phyloP scores from a whole-genome alignment of 2,329 filamentous ascomycete genomes.

The Penicillium sp. region DNA sequence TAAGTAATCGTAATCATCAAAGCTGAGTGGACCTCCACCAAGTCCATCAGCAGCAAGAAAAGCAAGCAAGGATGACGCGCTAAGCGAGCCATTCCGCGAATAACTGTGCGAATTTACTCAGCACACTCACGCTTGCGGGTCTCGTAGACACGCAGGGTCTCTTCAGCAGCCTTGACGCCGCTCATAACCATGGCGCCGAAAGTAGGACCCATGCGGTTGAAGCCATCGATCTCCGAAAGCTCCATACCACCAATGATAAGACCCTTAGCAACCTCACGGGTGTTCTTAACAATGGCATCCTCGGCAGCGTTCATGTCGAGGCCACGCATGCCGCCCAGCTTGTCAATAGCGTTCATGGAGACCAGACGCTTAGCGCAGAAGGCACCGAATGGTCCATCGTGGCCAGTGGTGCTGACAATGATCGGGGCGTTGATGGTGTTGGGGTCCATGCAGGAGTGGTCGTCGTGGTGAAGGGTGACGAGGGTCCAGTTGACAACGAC shows the following conservation, averaged over 20 bases:
- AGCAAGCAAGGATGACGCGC: background rate
- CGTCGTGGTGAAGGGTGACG: conserved; percentile 81
- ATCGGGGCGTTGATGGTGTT: conserved; percentile 94
- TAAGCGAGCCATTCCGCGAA: background rate
- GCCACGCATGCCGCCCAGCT: conserved; percentile 87
- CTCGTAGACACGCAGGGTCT: conserved; percentile 75
- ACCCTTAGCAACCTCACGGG: conserved; percentile 81
- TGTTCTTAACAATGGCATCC: conserved; percentile 90
- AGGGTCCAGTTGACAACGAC: conserved; percentile 97
- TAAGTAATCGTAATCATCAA: conserved; percentile 12
- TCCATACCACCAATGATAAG: conserved; percentile 96
- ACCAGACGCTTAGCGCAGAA: conserved; percentile 90
- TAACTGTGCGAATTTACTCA: conserved; percentile 41
- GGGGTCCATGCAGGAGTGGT: conserved; percentile 94
- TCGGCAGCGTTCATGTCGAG: conserved; percentile 90
- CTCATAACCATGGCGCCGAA: conserved; percentile 87
- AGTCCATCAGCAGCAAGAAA: background rate
- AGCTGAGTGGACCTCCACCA: conserved; percentile 2
- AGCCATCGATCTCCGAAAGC: conserved; percentile 83
- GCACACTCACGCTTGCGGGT: conserved; percentile 73
- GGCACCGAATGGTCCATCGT: conserved; percentile 87
- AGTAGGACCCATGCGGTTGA: conserved; percentile 86
- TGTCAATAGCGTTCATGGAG: conserved; percentile 78
- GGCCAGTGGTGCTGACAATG: conserved; percentile 84
- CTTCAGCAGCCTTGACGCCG: conserved; percentile 88